phyloP scores from a whole-genome alignment of 176 grass and related monocot genomes.

The Carex myosuroides region DNA sequence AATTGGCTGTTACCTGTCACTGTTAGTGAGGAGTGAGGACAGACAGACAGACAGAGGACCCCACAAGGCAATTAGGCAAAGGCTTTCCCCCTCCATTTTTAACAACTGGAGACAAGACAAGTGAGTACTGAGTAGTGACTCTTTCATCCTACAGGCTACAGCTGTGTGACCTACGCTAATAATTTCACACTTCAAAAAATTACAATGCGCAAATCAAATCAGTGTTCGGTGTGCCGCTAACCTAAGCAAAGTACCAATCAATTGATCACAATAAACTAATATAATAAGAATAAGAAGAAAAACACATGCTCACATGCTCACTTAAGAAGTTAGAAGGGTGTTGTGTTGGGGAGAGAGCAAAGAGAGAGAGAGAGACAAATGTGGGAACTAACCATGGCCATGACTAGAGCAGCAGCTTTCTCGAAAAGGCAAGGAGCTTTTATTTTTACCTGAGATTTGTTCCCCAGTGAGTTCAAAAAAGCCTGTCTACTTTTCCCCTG shows the following conservation, averaged over 20 bases:
- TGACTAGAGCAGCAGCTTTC: background rate
- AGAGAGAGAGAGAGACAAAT: background rate
- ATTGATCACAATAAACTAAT: background rate
- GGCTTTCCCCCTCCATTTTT: background rate
- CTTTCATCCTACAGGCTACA: background rate
- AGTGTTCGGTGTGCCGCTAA: too few relatives aligned
- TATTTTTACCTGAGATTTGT: background rate
- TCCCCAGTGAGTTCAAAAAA: background rate
- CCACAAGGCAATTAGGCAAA: background rate
- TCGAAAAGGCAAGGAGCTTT: constrained; percentile 6
- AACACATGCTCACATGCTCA: constrained; percentile 6
- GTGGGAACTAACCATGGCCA: background rate
- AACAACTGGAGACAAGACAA: background rate
- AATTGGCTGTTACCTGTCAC: background rate
- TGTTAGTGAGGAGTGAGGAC: background rate
- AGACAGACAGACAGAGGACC: background rate
- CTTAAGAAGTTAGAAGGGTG: background rate
- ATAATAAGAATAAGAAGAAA: background rate
- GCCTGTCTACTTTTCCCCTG: constrained; percentile 16
- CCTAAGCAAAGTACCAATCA: background rate
- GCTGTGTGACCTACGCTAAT: background rate
- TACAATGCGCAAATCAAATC: background rate
- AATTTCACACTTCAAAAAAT: background rate
- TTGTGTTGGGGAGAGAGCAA: background rate
- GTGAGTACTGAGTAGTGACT: background rate